Evolutionary conservation across 2,329 filamentous ascomycete genomes (phyloP).

Genomic region (Alternaria triticimaculans): DNA sequence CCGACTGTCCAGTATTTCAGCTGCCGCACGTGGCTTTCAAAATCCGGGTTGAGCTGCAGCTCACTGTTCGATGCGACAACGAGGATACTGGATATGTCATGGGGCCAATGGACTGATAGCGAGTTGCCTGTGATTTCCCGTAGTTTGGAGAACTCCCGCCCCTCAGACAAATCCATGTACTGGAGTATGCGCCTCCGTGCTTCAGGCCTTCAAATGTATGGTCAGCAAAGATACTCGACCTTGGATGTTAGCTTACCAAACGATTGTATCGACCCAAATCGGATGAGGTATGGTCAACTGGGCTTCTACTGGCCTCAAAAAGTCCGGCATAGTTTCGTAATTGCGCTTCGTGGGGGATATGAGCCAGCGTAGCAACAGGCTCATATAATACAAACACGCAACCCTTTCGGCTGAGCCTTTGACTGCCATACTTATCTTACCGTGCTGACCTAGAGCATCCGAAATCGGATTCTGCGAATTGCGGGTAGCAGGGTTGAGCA

Average conservation of each 20-base stretch:
- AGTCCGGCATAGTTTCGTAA: conserved; percentile 1
- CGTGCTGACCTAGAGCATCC: conserved; percentile 14
- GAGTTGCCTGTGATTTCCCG: neutral
- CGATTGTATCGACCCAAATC: neutral
- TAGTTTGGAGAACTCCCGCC: conserved; percentile 10
- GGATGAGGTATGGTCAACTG: neutral
- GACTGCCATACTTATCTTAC: conserved; percentile 10
- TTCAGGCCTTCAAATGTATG: neutral
- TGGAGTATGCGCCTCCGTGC: neutral
- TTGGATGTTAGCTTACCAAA: neutral
- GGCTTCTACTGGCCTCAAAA: neutral
- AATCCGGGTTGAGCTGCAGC: neutral
- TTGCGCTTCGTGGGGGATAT: conserved; percentile 16
- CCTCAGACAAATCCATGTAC: neutral
- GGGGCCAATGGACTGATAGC: conserved; percentile 12
- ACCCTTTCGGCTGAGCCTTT: conserved; percentile 4
- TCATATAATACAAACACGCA: conserved; percentile 13
- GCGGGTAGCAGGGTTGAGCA: conserved; percentile 11
- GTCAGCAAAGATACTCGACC: neutral
- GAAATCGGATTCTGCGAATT: conserved; percentile 9
- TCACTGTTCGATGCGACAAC: neutral
- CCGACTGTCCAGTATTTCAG: neutral
- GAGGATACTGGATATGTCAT: neutral
- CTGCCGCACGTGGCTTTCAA: neutral
- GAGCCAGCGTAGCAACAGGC: conserved; percentile 8